Evolutionary conservation across 2,329 filamentous ascomycete species (phyloP), one percentile per base, ranked within the genome.

Genomic region (Curvularia sp.): DNA sequence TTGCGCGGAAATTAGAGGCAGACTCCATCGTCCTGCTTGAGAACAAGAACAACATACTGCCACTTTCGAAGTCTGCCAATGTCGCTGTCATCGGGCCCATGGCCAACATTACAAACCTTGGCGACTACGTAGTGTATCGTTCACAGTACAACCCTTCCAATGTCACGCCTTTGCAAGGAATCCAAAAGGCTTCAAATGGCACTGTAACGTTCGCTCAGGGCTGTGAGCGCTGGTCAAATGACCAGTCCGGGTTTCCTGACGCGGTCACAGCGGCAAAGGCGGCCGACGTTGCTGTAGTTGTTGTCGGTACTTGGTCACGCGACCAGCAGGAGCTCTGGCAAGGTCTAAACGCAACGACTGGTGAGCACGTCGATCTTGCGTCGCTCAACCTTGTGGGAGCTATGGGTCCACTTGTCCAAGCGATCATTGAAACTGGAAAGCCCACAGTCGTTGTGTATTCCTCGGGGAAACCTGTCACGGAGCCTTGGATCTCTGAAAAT

Each of bases 1-100:
- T 92, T 45, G 83, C 92, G 21, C 83, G 90, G 18, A 81, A 83
- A 53, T 82, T 90, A 23, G 89, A 88, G 18, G 84, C 86, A 4
- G 88, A 92, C 70, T 87, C 87, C 3, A 87, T 91, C 8, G 89
- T 92, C 1, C 80, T 93, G 12, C 78, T 93, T 48, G 92, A 92
- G 78, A 93, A 93, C 64, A 83, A 91, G 12, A 82, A 83, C 36
- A 80, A 79, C 13, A 73, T 88, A 0, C 79, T 93, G 1, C 90
- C 90, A 0, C 74, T 89, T 3, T 83, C 83, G 32, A 90, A 89
- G 70, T 81, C 84, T 7, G 87, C 87, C n/a, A 87, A 85, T 15
- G 82, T 92, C 57, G 89, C 89, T 4, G 87, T 92, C 15, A 90
- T 92, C 66, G 90, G 90, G 0, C 89, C 89, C 1, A 92, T 92